Percentiles rank a stretch among this genome's conserved stretches.
Conservation (phyloP, 140 eudicot species). For the Flaveria floridana region DNA sequence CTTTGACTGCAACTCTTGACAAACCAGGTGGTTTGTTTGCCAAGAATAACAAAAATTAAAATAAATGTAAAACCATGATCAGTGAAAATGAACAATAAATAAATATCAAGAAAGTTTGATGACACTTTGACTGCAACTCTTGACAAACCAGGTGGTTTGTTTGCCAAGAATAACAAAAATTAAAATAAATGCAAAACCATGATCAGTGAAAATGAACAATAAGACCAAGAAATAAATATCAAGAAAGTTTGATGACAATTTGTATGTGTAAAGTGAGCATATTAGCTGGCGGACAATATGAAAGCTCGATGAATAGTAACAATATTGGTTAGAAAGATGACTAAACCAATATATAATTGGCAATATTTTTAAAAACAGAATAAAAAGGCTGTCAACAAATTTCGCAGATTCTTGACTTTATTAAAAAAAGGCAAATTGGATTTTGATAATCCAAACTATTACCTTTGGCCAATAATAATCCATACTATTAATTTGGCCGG, state of each 20-base stretch:
- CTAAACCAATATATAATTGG: background rate
- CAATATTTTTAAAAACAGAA: background rate
- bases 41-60: background rate
- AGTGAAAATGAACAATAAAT: background rate
- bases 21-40: background rate
- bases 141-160: background rate
- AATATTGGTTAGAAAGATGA: background rate
- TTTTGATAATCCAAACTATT: too few species aligned
- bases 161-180: background rate
- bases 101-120: background rate
- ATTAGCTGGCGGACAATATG: background rate
- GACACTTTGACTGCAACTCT: too few species aligned
- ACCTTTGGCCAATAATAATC: too few species aligned
- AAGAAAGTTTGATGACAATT: background rate
- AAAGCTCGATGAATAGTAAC: background rate
- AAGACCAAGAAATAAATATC: background rate
- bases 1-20: too few species aligned
- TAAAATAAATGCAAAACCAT: constrained; percentile 8
- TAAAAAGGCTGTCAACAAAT: background rate
- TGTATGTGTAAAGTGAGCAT: constrained; percentile 1
- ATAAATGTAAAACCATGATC: constrained; percentile 9
- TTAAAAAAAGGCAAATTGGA: background rate
- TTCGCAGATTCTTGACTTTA: background rate
- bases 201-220: background rate
- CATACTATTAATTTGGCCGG: too few species aligned